phyloP scores from a whole-genome alignment of 2,329 filamentous ascomycete genomes.

The Monosporascus sp. region DNA sequence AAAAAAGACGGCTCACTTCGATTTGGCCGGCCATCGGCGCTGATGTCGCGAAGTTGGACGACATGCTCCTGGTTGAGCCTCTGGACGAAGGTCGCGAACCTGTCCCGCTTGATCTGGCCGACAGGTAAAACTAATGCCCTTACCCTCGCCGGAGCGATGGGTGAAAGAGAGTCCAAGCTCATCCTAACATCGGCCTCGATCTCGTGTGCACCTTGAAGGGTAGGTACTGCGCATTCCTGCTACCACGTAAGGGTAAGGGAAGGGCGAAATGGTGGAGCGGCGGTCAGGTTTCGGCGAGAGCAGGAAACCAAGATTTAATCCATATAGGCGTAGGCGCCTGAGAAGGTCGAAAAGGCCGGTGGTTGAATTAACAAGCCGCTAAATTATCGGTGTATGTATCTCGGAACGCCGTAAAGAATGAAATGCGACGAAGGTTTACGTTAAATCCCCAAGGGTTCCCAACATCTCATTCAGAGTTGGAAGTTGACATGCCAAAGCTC shows the following conservation, averaged over 20 bases:
- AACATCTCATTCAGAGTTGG: neutral
- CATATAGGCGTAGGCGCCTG: neutral
- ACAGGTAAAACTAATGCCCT: constrained; percentile 82
- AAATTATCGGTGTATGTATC: too few relatives aligned
- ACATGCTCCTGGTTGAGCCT: constrained; percentile 75
- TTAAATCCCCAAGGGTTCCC: neutral
- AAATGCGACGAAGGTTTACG: neutral
- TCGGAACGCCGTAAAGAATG: neutral
- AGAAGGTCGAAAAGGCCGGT: too few relatives aligned
- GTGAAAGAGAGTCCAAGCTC: constrained; percentile 84
- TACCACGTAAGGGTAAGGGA: neutral
- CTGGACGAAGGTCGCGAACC: constrained; percentile 74
- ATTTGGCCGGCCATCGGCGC: constrained; percentile 76
- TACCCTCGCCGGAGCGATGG: constrained; percentile 86
- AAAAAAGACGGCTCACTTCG: constrained; percentile 61
- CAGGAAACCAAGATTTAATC: neutral
- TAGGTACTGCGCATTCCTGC: neutral
- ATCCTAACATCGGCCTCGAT: constrained; percentile 54
- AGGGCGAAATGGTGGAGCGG: too few relatives aligned
- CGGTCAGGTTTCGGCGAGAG: too few relatives aligned
- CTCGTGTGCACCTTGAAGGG: neutral
- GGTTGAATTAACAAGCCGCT: too few relatives aligned
- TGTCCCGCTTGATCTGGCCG: constrained; percentile 76
- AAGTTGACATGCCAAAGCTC: neutral
- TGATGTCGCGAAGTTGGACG: constrained; percentile 81